A percentile compares a stretch with the other conserved stretches of the same genome.
These are phyloP conservation scores for Tetracladium maxilliforme DNA, from an alignment of 2,329 filamentous ascomycete genomes.

Conservation along the genomic window DNA sequence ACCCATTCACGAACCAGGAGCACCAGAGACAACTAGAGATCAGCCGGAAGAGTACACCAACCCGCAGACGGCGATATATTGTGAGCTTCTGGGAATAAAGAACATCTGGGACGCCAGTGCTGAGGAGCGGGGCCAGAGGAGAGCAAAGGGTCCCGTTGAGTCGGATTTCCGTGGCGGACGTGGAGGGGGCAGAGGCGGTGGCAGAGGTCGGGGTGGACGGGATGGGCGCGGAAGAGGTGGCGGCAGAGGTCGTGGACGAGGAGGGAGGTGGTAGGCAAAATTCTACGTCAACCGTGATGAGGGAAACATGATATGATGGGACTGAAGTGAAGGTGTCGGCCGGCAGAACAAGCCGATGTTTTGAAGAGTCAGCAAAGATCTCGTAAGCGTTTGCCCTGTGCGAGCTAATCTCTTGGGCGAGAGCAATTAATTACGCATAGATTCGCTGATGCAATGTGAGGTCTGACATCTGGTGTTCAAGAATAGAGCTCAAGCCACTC, in stretches of 20 bases:
- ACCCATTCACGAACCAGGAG: conserved; percentile 46
- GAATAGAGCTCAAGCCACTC: too few relatives aligned
- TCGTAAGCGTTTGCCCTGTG: too few relatives aligned
- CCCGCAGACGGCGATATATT: conserved; percentile 73
- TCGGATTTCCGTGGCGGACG: conserved; percentile 14
- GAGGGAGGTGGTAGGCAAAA: too few relatives aligned
- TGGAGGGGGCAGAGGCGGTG: conserved; percentile 14
- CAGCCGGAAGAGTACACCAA: conserved; percentile 73
- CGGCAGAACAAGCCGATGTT: too few relatives aligned
- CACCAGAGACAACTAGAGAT: conserved; percentile 41
- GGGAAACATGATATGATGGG: too few relatives aligned
- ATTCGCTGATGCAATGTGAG: too few relatives aligned
- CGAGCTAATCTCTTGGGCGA: too few relatives aligned
- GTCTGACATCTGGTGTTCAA: too few relatives aligned
- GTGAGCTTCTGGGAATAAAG: conserved; percentile 58
- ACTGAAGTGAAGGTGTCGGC: too few relatives aligned
- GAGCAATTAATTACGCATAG: too few relatives aligned
- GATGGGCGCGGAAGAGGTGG: conserved; percentile 21
- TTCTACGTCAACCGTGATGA: too few relatives aligned
- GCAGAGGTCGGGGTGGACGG: conserved; percentile 18
- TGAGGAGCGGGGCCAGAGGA: conserved; percentile 50
- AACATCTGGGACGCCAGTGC: conserved; percentile 64
- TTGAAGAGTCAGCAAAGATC: too few relatives aligned
- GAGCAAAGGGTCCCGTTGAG: conserved; percentile 38
- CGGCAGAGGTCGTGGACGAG: conserved; percentile 14